Percentiles rank a stretch among this genome's conserved stretches.
phyloP scores from a whole-genome alignment of 768 basidiomycete species.

The Suillus paluster region DNA sequence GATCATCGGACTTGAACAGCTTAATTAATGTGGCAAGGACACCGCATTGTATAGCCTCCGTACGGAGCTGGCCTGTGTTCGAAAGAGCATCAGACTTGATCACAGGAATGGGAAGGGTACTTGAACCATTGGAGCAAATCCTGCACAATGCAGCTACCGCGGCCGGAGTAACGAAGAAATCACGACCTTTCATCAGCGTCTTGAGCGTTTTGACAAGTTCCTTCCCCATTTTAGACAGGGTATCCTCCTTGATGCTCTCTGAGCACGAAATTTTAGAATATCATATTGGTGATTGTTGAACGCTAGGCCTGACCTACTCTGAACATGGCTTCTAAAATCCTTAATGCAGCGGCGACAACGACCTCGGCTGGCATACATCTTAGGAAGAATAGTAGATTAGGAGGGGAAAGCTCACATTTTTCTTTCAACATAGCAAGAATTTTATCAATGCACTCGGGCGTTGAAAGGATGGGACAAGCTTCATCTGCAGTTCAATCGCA shows the following conservation, averaged over 20 bases:
- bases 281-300: no score
- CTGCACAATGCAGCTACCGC: conserved; percentile 30
- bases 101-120: neutral
- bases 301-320: conserved; percentile 17
- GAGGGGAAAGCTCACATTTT: conserved; percentile 3
- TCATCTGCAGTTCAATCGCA: conserved; percentile 28
- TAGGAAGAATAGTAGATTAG: neutral
- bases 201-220: conserved; percentile 19
- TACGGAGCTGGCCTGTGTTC: conserved; percentile 22
- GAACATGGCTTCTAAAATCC: conserved; percentile 21
- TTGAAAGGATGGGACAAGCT: neutral
- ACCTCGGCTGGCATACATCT: conserved; percentile 23
- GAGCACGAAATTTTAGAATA: neutral
- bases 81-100: conserved; percentile 5
- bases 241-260: conserved; percentile 2
- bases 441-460: neutral
- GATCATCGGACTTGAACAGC: conserved; percentile 15
- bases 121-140: conserved; percentile 25
- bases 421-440: conserved; percentile 16
- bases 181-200: conserved; percentile 23
- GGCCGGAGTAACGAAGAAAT: conserved; percentile 35
- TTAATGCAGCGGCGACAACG: conserved; percentile 28
- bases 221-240: conserved; percentile 12
- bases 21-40: conserved; percentile 23
- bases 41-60: conserved; percentile 18